These are phyloP conservation scores for Penstemon eatonii DNA, from an alignment of 257 asterid genomes.

Conservation along the genomic window DNA sequence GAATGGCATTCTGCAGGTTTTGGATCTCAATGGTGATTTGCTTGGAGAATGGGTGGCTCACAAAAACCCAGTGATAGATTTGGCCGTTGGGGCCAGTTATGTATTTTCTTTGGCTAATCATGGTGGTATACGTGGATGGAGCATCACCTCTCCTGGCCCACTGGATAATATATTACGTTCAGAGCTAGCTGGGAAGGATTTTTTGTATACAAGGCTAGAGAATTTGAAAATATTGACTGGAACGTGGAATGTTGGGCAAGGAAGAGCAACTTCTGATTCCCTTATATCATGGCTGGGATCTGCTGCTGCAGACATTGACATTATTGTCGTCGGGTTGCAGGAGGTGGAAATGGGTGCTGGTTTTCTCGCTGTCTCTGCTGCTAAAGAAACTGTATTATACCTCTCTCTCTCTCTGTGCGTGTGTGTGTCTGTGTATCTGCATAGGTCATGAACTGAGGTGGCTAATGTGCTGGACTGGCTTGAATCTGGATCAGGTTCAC, in stretches of 20 bases:
- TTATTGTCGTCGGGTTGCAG: constrained; percentile 86
- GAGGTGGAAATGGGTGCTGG: constrained; percentile 99
- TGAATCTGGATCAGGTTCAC: not conserved
- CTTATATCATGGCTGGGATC: constrained; percentile 89
- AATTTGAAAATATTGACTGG: constrained; percentile 88
- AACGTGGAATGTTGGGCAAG: constrained; percentile 99
- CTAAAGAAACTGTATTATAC: constrained; percentile 85
- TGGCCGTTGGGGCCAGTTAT: constrained; percentile 70
- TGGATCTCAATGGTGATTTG: constrained; percentile 80
- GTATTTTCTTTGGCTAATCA: constrained; percentile 82
- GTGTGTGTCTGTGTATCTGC: not conserved
- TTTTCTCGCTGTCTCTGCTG: constrained; percentile 98
- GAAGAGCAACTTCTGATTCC: constrained; percentile 86
- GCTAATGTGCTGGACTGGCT: not conserved
- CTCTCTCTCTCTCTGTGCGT: constrained; percentile 17
- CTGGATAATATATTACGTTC: constrained; percentile 61
- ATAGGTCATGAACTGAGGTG: constrained; percentile 9
- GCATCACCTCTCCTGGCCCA: constrained; percentile 80
- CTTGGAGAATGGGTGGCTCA: constrained; percentile 92
- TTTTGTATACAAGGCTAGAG: constrained; percentile 72
- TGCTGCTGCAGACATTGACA: constrained; percentile 67
- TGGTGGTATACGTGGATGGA: constrained; percentile 99
- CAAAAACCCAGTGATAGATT: constrained; percentile 68
- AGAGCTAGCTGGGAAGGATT: constrained; percentile 78
- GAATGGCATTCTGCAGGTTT: constrained; percentile 79